Evolutionary conservation across 1,284 basidiomycete species (phyloP), one percentile per base, ranked within the genome.

Genomic region (Omphalotus olearius): DNA sequence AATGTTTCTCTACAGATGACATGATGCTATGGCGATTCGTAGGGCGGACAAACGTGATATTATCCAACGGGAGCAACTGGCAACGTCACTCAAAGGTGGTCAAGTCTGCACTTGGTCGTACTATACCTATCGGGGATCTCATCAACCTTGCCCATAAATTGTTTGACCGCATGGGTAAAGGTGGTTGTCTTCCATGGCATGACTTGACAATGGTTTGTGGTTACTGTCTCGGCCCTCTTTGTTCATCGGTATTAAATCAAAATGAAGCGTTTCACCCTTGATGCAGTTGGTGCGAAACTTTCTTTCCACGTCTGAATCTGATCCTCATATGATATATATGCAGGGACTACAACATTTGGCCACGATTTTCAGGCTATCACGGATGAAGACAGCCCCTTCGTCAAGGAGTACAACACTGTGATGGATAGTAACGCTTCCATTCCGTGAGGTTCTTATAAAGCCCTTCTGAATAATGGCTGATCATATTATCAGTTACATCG

Each of bases 351-450:
- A 1, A 64, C 61, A 18, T 57, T 69, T n/a, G 69, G 67, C 1
- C 61, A 69, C 52, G 60, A 70, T 51, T 70, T 69, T 56, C 56
- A 68, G 38, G 63, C 68, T 2, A 61, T 70, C 46, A 20, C 26
- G 11, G 55, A 60, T 16, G 54, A 60, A n/a, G 51, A 66, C 10
- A 61, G 54, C 20, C 59, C 62, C 14, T 70, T 70, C 50, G 66
- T 66, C 4, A 51, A 44, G 18, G 57, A 64, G 41, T 70, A 69
- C 55, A 64, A 64, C 56, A 42, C 57, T 7, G 62, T 69, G 18
- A 69, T 69, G 66, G 30, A 33, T 7, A 33, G 30, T 33, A 33
- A 4, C 7, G 30, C 30, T 7, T 33, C 30, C 13, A 45, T 45
- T 28, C 43, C 43, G 43, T 45, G 28, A 25, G 43, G 2, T 25